phyloP scores from a whole-genome alignment of 2,329 filamentous ascomycete species.

The Ceratocystis colombiana region DNA sequence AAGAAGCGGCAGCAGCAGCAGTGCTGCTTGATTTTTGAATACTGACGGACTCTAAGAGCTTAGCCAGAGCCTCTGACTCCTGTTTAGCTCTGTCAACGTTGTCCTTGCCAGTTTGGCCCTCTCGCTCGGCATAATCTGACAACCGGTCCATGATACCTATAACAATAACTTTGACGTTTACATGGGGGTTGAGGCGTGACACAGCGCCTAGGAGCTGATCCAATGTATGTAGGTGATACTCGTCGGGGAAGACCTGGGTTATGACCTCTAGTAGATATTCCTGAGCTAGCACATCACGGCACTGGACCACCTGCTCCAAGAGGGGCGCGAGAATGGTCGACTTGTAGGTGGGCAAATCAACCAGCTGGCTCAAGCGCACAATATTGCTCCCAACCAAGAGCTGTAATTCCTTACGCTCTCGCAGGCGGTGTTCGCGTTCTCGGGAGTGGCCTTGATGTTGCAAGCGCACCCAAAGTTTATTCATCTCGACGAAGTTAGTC shows the following conservation, averaged over 20 bases:
- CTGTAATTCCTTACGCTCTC: slow-evolving; percentile 90
- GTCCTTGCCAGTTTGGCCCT: slow-evolving; percentile 59
- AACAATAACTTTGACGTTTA: slow-evolving; percentile 96
- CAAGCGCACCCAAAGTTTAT: slow-evolving; percentile 95
- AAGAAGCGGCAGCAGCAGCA: slow-evolving; percentile 1
- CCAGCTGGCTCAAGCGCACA: slow-evolving; percentile 85
- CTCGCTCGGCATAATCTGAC: slow-evolving; percentile 86
- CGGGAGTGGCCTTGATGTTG: slow-evolving; percentile 96
- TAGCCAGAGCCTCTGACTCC: slow-evolving; percentile 64
- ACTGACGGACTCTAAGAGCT: slow-evolving; percentile 66
- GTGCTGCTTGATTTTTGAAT: slow-evolving; percentile 47
- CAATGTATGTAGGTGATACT: slow-evolving; percentile 93
- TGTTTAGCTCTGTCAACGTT: slow-evolving; percentile 64
- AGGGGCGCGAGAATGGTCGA: slow-evolving; percentile 77
- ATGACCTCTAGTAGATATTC: slow-evolving; percentile 97
- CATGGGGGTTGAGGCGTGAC: slow-evolving; percentile 83
- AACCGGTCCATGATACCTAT: slow-evolving; percentile 96
- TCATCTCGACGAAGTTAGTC: slow-evolving; percentile 99
- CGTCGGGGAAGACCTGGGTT: slow-evolving; percentile 96
- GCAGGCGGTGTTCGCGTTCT: slow-evolving; percentile 84
- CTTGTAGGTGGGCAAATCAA: slow-evolving; percentile 91
- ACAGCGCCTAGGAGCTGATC: slow-evolving; percentile 92
- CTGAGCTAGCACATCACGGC: slow-evolving; percentile 89
- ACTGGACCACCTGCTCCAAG: slow-evolving; percentile 94
- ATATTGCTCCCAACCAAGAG: slow-evolving; percentile 93